Percentiles rank a stretch among this genome's conserved stretches.
phyloP scores from a whole-genome alignment of 1,139 yeast genomes.

The Zygotorulaspora mrakii region DNA sequence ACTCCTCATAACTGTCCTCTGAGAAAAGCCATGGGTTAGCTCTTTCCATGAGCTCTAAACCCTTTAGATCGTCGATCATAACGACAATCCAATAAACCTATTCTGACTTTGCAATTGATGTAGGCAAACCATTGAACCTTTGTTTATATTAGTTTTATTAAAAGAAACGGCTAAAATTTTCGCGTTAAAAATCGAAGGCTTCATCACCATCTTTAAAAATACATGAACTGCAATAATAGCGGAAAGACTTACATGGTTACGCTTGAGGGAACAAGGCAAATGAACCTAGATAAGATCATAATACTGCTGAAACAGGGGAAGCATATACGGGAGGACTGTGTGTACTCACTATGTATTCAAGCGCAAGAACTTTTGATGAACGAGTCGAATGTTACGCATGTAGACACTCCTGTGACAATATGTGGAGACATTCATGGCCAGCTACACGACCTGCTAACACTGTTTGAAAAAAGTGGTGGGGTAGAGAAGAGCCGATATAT shows the following conservation, averaged over 20 bases:
- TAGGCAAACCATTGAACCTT: background rate
- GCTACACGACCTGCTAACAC: conserved; percentile 84
- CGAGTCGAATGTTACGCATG: conserved; percentile 93
- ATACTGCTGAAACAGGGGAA: conserved; percentile 69
- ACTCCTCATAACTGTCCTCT: conserved; percentile 26
- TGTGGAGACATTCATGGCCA: conserved; percentile 99
- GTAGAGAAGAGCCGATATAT: conserved; percentile 56
- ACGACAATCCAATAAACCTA: background rate
- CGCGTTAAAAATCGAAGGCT: conserved; percentile 6
- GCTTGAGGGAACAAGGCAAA: conserved; percentile 11
- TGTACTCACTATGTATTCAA: conserved; percentile 74
- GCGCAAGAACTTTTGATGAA: conserved; percentile 89
- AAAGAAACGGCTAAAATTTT: conserved; percentile 8
- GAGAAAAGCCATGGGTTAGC: conserved; percentile 31
- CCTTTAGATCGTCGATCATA: conserved; percentile 1
- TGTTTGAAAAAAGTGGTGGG: conserved; percentile 83
- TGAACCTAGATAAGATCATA: conserved; percentile 42
- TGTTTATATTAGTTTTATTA: background rate
- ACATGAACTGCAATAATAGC: too few relatives aligned
- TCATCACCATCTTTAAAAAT: background rate
- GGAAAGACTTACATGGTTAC: too few relatives aligned
- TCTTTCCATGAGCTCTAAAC: conserved; percentile 22
- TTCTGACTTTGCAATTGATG: background rate
- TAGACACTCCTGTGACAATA: conserved; percentile 94
- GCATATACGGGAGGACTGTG: conserved; percentile 79